phyloP scores from a whole-genome alignment of 2,329 filamentous ascomycete genomes.

The Colletotrichum viniferum region DNA sequence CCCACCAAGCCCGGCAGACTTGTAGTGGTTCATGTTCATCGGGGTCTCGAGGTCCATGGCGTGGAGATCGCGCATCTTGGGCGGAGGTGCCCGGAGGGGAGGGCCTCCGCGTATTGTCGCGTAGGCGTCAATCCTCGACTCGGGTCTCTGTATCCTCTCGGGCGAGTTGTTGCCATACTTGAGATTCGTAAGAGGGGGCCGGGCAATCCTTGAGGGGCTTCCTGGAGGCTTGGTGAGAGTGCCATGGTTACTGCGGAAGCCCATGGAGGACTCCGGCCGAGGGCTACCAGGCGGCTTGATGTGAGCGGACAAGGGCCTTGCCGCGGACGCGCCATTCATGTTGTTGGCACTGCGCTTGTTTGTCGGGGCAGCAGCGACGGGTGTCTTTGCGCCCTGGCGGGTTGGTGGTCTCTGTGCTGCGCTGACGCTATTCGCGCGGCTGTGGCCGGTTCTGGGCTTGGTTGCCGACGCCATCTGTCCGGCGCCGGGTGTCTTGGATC shows the following conservation, averaged over 20 bases:
- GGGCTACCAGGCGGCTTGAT: slow-evolving; percentile 16
- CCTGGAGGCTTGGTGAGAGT: slow-evolving; percentile 35
- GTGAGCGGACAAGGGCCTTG: slow-evolving; percentile 7
- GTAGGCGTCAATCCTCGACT: slow-evolving; percentile 36
- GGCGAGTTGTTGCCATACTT: slow-evolving; percentile 80
- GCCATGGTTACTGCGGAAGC: slow-evolving; percentile 21
- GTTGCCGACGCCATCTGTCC: slow-evolving; percentile 52
- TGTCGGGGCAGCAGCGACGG: slow-evolving; percentile 46
- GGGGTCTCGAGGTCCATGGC: slow-evolving; percentile 57
- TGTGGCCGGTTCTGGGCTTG: slow-evolving; percentile 40
- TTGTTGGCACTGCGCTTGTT: slow-evolving; percentile 30
- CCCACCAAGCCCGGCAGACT: slow-evolving; percentile 50
- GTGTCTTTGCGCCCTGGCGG: slow-evolving; percentile 52
- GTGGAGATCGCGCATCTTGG: slow-evolving; percentile 86
- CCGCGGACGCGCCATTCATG: slow-evolving; percentile 22
- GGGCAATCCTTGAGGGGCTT: slow-evolving; percentile 72
- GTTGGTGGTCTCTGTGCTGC: slow-evolving; percentile 16
- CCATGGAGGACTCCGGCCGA: neutral
- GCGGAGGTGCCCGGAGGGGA: slow-evolving; percentile 73
- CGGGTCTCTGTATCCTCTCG: slow-evolving; percentile 62
- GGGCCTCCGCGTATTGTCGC: slow-evolving; percentile 58
- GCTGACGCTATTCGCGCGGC: slow-evolving; percentile 40
- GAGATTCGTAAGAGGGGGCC: slow-evolving; percentile 71
- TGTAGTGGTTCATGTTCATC: slow-evolving; percentile 51
- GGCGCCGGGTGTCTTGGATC: slow-evolving; percentile 75